Conservation (phyloP, 1,284 basidiomycete genomes). For the Phellinidium pouzarii region DNA sequence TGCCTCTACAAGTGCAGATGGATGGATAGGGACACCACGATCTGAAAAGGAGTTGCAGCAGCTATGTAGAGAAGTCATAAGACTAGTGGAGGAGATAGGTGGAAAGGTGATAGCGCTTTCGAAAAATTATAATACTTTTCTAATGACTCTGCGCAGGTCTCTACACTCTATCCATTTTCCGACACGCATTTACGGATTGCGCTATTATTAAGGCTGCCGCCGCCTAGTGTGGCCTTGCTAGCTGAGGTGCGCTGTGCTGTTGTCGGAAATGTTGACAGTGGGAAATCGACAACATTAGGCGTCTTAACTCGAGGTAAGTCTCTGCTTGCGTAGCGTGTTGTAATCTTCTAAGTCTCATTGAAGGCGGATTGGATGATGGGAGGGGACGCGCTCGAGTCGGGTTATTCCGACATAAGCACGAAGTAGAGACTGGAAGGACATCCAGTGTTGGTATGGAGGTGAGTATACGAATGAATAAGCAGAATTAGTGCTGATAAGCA, state of each 20-base stretch:
- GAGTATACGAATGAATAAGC: constrained; percentile 15
- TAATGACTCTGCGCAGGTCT: constrained; percentile 35
- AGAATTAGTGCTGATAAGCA: background rate
- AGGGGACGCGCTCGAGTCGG: constrained; percentile 89
- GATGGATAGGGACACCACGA: constrained; percentile 47
- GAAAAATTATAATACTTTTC: background rate
- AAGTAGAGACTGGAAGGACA: constrained; percentile 92
- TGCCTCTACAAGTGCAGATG: constrained; percentile 29
- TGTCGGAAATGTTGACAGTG: constrained; percentile 91
- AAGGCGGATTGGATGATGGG: constrained; percentile 89
- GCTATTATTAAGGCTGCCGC: constrained; percentile 63
- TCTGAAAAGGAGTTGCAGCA: constrained; percentile 46
- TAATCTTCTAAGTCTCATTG: constrained; percentile 28
- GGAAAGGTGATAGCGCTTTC: constrained; percentile 47
- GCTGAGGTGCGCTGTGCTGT: constrained; percentile 93
- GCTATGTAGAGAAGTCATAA: constrained; percentile 38
- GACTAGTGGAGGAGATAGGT: constrained; percentile 61
- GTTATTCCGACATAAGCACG: constrained; percentile 95
- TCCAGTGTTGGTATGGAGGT: constrained; percentile 96
- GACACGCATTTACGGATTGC: constrained; percentile 46
- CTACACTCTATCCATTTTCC: constrained; percentile 44
- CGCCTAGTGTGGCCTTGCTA: constrained; percentile 60
- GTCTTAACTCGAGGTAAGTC: constrained; percentile 67
- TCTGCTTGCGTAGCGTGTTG: constrained; percentile 14
- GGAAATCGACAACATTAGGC: constrained; percentile 91